Conservation (phyloP, 177 flowering plant genomes). For the Vitis hybrid region DNA sequence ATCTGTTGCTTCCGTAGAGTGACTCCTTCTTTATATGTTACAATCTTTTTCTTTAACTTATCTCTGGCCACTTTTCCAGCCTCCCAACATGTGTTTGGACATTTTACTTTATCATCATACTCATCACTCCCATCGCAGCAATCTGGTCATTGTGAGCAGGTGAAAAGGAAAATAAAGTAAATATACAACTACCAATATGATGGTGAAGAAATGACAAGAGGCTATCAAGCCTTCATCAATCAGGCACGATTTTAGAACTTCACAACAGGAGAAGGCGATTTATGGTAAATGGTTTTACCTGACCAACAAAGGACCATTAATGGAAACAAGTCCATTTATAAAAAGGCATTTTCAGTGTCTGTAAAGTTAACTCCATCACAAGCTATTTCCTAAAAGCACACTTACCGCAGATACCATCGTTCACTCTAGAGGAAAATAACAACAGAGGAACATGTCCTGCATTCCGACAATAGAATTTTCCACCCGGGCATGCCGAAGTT, state of each 20-base stretch:
- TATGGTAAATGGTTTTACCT: too few species aligned
- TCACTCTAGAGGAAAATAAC: slow-evolving; percentile 82
- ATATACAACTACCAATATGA: too few species aligned
- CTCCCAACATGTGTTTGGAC: slow-evolving; percentile 96
- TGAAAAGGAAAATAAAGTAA: slow-evolving; percentile 2
- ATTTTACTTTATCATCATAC: slow-evolving; percentile 71
- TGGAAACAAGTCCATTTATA: too few species aligned
- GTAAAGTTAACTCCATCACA: neutral
- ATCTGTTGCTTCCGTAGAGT: slow-evolving; percentile 54
- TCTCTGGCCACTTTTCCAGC: slow-evolving; percentile 94
- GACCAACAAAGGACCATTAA: too few species aligned
- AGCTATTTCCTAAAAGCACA: neutral
- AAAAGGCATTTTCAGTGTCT: too few species aligned
- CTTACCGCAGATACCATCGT: slow-evolving; percentile 96
- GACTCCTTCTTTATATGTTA: slow-evolving; percentile 73
- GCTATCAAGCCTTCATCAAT: neutral
- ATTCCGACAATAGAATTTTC: slow-evolving; percentile 78
- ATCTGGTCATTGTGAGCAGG: slow-evolving; percentile 41
- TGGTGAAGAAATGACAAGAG: neutral
- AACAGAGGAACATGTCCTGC: slow-evolving; percentile 65
- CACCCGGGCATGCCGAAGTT: slow-evolving; percentile 90
- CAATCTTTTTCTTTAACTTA: slow-evolving; percentile 79
- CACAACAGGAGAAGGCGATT: too few species aligned
- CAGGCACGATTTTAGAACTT: neutral
- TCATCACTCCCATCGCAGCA: slow-evolving; percentile 99